Conservation (phyloP, 2,329 filamentous ascomycete species). For the Emergomyces orientalis region DNA sequence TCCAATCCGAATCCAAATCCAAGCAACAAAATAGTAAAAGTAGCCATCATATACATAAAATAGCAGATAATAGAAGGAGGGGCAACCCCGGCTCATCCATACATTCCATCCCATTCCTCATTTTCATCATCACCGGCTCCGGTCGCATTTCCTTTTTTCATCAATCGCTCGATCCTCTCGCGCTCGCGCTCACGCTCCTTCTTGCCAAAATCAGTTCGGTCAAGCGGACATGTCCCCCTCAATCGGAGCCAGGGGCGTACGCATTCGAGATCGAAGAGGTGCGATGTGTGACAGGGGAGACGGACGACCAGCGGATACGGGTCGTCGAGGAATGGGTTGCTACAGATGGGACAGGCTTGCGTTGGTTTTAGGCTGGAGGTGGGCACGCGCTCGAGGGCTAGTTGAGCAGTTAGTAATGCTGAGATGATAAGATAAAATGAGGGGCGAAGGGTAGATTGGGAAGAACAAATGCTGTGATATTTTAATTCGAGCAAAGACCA, state of each 20-base stretch:
- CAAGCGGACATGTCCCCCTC: constrained; percentile 55
- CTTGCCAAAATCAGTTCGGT: constrained; percentile 51
- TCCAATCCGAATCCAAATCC: background rate
- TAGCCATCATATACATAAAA: background rate
- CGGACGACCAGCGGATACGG: constrained; percentile 55
- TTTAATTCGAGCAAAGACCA: background rate
- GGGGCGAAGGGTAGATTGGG: background rate
- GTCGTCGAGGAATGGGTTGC: constrained; percentile 53
- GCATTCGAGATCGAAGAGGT: constrained; percentile 57
- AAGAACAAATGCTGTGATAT: background rate
- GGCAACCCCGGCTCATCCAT: constrained; percentile 24
- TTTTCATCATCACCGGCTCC: constrained; percentile 30
- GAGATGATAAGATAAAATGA: background rate
- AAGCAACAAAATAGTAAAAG: background rate
- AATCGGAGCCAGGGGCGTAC: constrained; percentile 56
- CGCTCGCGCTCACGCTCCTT: constrained; percentile 43
- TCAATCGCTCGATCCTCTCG: constrained; percentile 45
- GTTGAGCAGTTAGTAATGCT: background rate
- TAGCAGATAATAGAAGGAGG: background rate
- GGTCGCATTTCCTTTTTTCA: constrained; percentile 31
- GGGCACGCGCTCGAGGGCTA: constrained; percentile 50
- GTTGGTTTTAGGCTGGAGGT: constrained; percentile 45
- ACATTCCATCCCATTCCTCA: constrained; percentile 43
- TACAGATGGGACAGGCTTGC: constrained; percentile 52
- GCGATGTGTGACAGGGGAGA: constrained; percentile 52